A percentile compares a stretch with the other conserved stretches of the same genome.
These are phyloP conservation scores for Microbotryomycetes sp. DNA, from an alignment of 1,284 basidiomycete species.

Conservation along the genomic window DNA sequence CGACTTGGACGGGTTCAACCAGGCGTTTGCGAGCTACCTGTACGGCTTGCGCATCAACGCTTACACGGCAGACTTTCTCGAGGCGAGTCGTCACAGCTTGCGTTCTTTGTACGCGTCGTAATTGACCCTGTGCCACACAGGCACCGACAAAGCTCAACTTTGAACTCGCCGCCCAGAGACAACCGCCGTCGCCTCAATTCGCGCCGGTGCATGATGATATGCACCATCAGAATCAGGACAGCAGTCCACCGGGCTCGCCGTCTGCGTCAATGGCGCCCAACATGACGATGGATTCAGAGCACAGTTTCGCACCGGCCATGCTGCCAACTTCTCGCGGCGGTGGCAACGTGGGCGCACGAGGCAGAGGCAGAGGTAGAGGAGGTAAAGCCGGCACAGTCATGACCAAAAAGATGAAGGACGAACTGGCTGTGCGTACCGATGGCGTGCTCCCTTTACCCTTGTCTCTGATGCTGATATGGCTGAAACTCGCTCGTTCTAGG, in stretches of 20 bases:
- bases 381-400: neutral
- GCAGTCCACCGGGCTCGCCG: neutral
- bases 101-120: neutral
- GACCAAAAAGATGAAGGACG: constrained; percentile 27
- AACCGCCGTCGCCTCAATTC: neutral
- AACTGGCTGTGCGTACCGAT: constrained; percentile 18
- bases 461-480: too few species aligned
- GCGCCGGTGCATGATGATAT: neutral
- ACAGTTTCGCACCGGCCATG: neutral
- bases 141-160: constrained; percentile 29
- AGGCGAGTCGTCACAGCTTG: constrained; percentile 18
- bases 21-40: constrained; percentile 41
- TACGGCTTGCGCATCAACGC: constrained; percentile 43
- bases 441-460: neutral
- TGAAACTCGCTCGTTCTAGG: constrained; percentile 10
- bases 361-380: constrained; percentile 7
- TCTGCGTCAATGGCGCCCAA: neutral
- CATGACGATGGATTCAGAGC: neutral
- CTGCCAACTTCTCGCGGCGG: neutral
- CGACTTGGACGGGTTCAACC: constrained; percentile 40
- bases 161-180: constrained; percentile 12
- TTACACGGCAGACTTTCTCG: constrained; percentile 43
- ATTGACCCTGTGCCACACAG: constrained; percentile 1
- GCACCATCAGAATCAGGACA: neutral
- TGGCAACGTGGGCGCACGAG: neutral